phyloP scores from a whole-genome alignment of 371 early-diverging fungal genomes.

The Apophysomyces trapeziformis region DNA sequence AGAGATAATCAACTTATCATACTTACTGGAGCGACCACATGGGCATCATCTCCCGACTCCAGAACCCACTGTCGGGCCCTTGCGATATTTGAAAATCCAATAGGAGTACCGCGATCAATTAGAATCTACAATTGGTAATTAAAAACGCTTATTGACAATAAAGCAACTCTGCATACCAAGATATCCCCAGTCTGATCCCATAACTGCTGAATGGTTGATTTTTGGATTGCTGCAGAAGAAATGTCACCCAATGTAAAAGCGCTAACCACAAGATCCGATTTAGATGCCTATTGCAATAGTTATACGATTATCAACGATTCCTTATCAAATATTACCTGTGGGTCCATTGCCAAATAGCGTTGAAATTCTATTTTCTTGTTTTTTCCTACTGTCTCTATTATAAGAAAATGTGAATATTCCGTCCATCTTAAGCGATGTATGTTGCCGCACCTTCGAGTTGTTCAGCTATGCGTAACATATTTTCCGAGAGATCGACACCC shows the following conservation, averaged over 20 bases:
- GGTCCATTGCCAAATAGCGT: constrained; percentile 65
- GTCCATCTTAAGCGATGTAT: constrained; percentile 6
- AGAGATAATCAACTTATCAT: background rate
- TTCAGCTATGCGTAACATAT: constrained; percentile 80
- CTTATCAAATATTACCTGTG: constrained; percentile 32
- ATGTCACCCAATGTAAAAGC: constrained; percentile 81
- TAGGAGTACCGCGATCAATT: constrained; percentile 88
- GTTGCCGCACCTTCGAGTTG: constrained; percentile 32
- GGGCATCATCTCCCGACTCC: constrained; percentile 44
- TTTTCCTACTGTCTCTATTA: constrained; percentile 16
- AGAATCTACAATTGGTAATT: constrained; percentile 53
- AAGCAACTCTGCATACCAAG: constrained; percentile 52
- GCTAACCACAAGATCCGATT: constrained; percentile 75
- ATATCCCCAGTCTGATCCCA: constrained; percentile 82
- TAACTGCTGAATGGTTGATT: constrained; percentile 68
- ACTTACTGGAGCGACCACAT: constrained; percentile 76
- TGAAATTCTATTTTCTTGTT: constrained; percentile 49
- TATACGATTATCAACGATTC: background rate
- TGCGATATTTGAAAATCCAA: constrained; percentile 72
- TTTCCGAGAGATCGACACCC: constrained; percentile 81
- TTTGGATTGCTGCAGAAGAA: constrained; percentile 65
- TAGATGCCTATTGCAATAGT: constrained; percentile 27
- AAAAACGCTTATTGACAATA: constrained; percentile 3
- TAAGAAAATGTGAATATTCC: constrained; percentile 18
- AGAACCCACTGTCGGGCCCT: constrained; percentile 77